Evolutionary conservation across 202 grass and related monocot genomes (phyloP).

Genomic region (Setaria viridis): DNA sequence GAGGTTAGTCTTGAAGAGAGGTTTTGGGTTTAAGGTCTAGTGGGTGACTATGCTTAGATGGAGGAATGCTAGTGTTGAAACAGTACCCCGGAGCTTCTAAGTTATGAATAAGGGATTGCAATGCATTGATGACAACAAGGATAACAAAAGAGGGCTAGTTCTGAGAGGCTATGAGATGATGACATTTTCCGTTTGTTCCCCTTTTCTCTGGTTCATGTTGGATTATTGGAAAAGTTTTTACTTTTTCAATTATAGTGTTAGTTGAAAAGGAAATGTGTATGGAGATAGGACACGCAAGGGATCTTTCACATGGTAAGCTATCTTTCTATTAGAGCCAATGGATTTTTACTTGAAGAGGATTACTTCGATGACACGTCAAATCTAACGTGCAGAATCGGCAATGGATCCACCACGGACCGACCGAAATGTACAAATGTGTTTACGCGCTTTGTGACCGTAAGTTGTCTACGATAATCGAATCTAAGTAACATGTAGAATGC

Average conservation of each 20-base stretch:
- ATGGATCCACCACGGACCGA: neutral
- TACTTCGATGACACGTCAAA: neutral
- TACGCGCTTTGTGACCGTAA: rapidly evolving
- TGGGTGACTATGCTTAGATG: neutral
- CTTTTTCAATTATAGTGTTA: neutral
- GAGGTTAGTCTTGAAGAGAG: neutral
- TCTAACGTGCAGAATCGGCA: rapidly evolving
- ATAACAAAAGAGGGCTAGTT: no score
- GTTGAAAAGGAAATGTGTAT: no score
- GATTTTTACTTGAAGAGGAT: neutral
- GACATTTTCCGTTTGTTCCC: neutral
- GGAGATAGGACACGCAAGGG: no score
- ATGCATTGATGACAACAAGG: no score
- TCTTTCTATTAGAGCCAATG: no score
- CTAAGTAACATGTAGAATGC: rapidly evolving
- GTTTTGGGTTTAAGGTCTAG: neutral
- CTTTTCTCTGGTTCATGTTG: neutral
- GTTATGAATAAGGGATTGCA: neutral
- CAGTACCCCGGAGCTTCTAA: neutral
- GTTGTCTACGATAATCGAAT: neutral
- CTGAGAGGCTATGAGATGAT: no score
- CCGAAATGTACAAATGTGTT: rapidly evolving
- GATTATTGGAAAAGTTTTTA: neutral
- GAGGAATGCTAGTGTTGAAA: no score
- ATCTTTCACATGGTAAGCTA: no score